Evolutionary conservation across 352 stramenopile genomes (phyloP).

Genomic region (Phytophthora citricola): DNA sequence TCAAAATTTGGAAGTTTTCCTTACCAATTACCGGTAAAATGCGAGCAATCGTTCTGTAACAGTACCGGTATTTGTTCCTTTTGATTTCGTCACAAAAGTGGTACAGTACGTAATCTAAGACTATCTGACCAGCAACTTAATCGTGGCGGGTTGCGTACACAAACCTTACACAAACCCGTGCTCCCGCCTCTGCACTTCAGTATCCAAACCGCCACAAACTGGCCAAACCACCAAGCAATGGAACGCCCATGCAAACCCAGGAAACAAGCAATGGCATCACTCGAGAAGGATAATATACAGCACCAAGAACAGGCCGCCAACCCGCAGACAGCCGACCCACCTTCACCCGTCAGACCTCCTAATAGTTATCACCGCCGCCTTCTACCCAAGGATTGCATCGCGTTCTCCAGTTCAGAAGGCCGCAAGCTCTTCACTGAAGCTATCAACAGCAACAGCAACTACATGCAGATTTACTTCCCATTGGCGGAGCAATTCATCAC

Average conservation of each 20-base stretch:
- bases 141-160: conserved; percentile 16
- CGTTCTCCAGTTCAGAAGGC: conserved; percentile 88
- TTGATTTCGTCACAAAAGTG: no score
- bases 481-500: conserved; percentile 91
- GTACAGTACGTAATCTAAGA: background rate
- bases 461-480: conserved; percentile 94
- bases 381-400: conserved; percentile 79
- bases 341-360: conserved; percentile 23
- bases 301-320: conserved; percentile 33
- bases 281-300: background rate
- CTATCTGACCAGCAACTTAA: background rate
- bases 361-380: conserved; percentile 86
- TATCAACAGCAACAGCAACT: conserved; percentile 59
- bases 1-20: no score
- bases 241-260: background rate
- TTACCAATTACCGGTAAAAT: no score
- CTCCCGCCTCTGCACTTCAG: background rate
- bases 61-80: no score
- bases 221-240: background rate
- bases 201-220: conserved; percentile 7
- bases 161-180: conserved; percentile 18
- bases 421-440: conserved; percentile 87
- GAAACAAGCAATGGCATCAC: no score
- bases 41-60: no score
- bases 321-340: conserved; percentile 6